Base-by-base conservation (phyloP, 768 basidiomycete genomes). In the Collybia mongolica region DNA sequence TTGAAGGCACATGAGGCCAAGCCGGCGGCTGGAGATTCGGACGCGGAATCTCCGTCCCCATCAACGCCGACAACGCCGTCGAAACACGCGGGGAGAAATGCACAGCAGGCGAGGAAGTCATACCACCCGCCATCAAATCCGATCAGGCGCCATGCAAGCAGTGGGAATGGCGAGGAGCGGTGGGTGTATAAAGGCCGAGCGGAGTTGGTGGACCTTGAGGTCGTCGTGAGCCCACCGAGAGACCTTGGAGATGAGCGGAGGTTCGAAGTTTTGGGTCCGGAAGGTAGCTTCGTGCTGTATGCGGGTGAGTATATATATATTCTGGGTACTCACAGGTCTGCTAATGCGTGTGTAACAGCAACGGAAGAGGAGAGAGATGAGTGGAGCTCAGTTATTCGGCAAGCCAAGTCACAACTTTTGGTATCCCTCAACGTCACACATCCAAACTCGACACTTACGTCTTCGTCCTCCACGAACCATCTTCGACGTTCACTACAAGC, bases 381-480 rank as follows among this genome's bases (percentile, higher is more conserved):
- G 35, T 93, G 90, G 90, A 75, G 79, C 2, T 66, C 72, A 3
- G 78, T 79, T 6, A 84, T 93, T 43, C 76, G 90, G 28, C 74
- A 76, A 48, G 83, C 90, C 35, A 92, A 91, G 62, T 72, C 79
- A 2, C 76, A 84, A 37, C 70, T 84, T n/a, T 75, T 93, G n/a
- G 72, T 78, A 18, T 82, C 85, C 0, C 72, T 92, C 23, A 87
- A 86, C 54, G 66, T 81, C 48, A 88, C 80, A 26, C 80, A 88
- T 58, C 88, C 89, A 4, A 82, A 92, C 62, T 90, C 90, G 6
- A 93, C 90, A 0, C 74, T 93, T 20, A 90, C 89, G 0, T 86
- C 88, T 0, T 91, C 89, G 0, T 66, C 83, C 1, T 87, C 88
- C 0, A 90, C 83, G 1, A 78, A 84, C 32, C 90, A 93, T 60